Percentiles rank a stretch among this genome's conserved stretches.
Conservation (phyloP, 805 yeast genomes). For the Lipomyces chichibuensis region DNA sequence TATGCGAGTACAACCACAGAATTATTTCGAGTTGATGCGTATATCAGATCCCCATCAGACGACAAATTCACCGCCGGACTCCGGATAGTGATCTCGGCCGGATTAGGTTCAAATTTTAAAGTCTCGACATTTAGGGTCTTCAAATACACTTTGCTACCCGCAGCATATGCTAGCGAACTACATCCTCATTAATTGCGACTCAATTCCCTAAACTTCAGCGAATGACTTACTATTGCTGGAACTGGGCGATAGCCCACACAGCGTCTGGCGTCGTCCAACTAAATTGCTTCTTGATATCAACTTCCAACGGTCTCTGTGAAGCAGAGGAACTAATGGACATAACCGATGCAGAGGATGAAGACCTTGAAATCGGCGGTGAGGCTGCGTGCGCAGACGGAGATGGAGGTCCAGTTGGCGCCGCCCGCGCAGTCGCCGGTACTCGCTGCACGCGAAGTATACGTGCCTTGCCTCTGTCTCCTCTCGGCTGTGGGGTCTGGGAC, state of each 20-base stretch:
- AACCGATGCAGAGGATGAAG: slow-evolving; percentile 1
- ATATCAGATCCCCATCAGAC: slow-evolving; percentile 11
- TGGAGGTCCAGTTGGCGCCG: neutral
- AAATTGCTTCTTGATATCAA: slow-evolving; percentile 22
- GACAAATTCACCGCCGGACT: slow-evolving; percentile 22
- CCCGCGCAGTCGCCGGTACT: neutral
- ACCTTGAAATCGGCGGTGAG: slow-evolving; percentile 2
- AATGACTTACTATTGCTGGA: slow-evolving; percentile 4
- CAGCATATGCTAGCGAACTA: slow-evolving; percentile 24
- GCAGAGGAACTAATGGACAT: slow-evolving; percentile 1
- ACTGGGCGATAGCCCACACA: slow-evolving; percentile 23
- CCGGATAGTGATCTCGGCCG: slow-evolving; percentile 15
- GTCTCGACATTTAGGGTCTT: slow-evolving; percentile 17
- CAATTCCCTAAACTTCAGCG: neutral
- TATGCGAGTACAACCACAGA: slow-evolving; percentile 18
- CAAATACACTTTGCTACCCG: slow-evolving; percentile 21
- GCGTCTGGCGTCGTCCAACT: slow-evolving; percentile 24
- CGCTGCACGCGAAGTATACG: slow-evolving; percentile 2
- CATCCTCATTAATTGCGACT: neutral
- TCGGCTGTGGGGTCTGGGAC: neutral
- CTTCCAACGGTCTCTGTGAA: neutral
- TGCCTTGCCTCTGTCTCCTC: neutral
- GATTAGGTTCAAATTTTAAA: slow-evolving; percentile 12
- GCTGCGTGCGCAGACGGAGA: neutral
- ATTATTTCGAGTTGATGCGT: slow-evolving; percentile 24